Evolutionary conservation across 2,329 filamentous ascomycete genomes (phyloP), one percentile per base, ranked within the genome.

Genomic region (Fonsecaea pedrosoi): DNA sequence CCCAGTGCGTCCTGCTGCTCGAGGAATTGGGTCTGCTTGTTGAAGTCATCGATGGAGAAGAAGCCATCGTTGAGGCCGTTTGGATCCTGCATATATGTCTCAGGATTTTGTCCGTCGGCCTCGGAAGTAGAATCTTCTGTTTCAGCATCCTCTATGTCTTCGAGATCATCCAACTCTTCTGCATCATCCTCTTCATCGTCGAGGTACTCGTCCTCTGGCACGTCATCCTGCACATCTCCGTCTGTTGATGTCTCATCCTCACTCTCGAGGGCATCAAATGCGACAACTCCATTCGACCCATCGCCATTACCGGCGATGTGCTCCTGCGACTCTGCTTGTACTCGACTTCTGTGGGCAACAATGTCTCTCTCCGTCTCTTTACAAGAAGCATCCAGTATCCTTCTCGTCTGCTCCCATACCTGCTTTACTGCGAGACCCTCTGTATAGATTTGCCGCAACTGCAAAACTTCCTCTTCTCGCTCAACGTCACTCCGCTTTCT

Each of bases 41-140:
- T 99, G 85, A 99, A 99, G 67, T 96, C 89, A 74, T 98, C 94
- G 74, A 99, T 94, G 15, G 92, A 96, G 81, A 99, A 99, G 82
- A 99, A 99, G 4, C 93, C 94, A 75, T 99, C 95, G 75, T 99
- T 98, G 37, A 99, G 86, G 6, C 93, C 92, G 75, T 95, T 85
- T 3, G 89, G 88, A 74, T 98, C 93, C 72, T 89, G 84, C 8
- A 88, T 81, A 67, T 90, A 89, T 45, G 86, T 85, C 57, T 85
- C 84, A 0, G 80, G 78, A 81, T 77, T 74, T 13, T 76, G 75
- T 25, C 80, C 73, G 10, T 75, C 73, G 42, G 62, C 67, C 18
- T 74, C 70, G 21, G 65, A 64, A 10, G 38, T 21, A 32, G 60
- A 69, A 32, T 76, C 75, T n/a, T 77, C 75, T 1, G 72, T 73